Evolutionary conservation across 2,329 filamentous ascomycete species (phyloP).

Genomic region (Trichoderma asperellum): DNA sequence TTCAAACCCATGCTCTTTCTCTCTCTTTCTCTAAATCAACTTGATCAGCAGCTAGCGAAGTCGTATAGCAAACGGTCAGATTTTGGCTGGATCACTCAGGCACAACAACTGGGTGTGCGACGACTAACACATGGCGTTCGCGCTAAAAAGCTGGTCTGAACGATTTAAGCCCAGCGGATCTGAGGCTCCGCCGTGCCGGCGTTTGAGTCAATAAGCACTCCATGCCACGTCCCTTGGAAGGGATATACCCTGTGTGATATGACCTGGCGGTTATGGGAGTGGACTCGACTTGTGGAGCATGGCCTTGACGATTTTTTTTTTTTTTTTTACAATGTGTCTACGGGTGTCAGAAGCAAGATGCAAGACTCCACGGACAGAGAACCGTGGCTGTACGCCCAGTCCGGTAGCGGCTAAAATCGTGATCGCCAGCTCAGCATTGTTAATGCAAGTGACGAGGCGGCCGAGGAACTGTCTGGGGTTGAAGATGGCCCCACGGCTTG

Average conservation of each 20-base stretch:
- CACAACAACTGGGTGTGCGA: slow-evolving; percentile 1
- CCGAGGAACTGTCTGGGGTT: slow-evolving; percentile 1
- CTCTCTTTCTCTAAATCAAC: background rate
- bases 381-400: background rate
- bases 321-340: background rate
- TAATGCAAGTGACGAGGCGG: slow-evolving; percentile 19
- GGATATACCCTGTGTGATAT: slow-evolving; percentile 14
- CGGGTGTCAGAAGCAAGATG: background rate
- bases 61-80: background rate
- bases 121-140: slow-evolving; percentile 23
- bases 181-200: slow-evolving; percentile 20
- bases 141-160: slow-evolving; percentile 21
- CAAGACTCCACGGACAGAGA: background rate
- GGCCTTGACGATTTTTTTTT: background rate
- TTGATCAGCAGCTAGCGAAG: background rate
- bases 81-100: background rate
- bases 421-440: slow-evolving; percentile 20
- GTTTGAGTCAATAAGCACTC: slow-evolving; percentile 2
- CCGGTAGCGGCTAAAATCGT: background rate
- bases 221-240: slow-evolving; percentile 7
- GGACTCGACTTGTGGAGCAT: slow-evolving; percentile 12
- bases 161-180: slow-evolving; percentile 21
- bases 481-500: background rate
- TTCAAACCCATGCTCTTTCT: background rate
- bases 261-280: background rate